Percentiles rank a stretch among this genome's conserved stretches.
phyloP scores from a whole-genome alignment of 2,329 filamentous ascomycete species.

The Neocatenulostroma microsporum region DNA sequence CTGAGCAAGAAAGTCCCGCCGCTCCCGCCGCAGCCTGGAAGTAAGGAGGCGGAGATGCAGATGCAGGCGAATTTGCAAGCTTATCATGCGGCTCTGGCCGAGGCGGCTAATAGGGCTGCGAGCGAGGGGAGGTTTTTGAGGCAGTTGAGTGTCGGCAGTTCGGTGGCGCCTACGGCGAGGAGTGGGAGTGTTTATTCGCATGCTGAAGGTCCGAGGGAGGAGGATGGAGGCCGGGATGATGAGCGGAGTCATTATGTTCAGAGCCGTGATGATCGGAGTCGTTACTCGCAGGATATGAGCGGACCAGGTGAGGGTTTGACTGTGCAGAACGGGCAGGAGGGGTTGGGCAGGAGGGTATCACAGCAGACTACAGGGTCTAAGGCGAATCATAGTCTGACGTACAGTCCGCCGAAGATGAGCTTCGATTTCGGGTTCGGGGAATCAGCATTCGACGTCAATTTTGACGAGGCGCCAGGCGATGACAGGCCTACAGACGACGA shows the following conservation, averaged over 20 bases:
- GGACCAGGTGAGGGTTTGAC: background rate
- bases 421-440: conserved; percentile 45
- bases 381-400: conserved; percentile 11
- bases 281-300: conserved; percentile 12
- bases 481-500: conserved; percentile 28
- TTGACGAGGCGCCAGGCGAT: conserved; percentile 27
- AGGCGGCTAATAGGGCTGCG: conserved; percentile 69
- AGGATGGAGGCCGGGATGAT: background rate
- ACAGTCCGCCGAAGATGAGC: conserved; percentile 23
- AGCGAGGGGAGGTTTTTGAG: conserved; percentile 68
- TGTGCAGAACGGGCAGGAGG: conserved; percentile 9
- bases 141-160: conserved; percentile 16
- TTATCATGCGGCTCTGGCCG: conserved; percentile 77
- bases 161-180: conserved; percentile 9
- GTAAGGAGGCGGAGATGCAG: conserved; percentile 27
- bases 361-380: conserved; percentile 11
- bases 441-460: background rate
- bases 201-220: background rate
- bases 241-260: background rate
- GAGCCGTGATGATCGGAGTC: conserved; percentile 10
- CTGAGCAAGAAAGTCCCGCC: conserved; percentile 39
- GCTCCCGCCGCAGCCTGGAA: conserved; percentile 40
- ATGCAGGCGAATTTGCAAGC: conserved; percentile 55
- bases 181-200: conserved; percentile 4
- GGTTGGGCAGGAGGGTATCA: conserved; percentile 14